Evolutionary conservation across 495 filamentous ascomycete genomes (phyloP).

Genomic region (Penicillium daleae): DNA sequence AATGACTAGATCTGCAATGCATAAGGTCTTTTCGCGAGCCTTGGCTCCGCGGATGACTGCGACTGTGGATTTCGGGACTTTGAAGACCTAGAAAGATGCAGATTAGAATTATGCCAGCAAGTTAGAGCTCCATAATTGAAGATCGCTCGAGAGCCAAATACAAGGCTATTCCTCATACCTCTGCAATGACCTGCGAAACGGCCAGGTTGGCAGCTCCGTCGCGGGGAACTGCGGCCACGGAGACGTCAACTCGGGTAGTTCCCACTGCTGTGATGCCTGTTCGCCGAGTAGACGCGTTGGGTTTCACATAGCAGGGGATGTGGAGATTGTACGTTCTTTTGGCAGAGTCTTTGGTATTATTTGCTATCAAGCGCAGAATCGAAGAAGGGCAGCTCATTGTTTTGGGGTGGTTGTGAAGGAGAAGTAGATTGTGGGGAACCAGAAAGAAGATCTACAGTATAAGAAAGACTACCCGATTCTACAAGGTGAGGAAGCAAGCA

Average conservation of each 20-base stretch:
- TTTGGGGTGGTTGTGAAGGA: not conserved
- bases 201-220: slow-evolving; percentile 71
- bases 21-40: slow-evolving; percentile 62
- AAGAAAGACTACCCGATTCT: not conserved
- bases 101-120: slow-evolving; percentile 8
- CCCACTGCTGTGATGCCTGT: slow-evolving; percentile 60
- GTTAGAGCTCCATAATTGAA: not conserved
- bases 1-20: slow-evolving; percentile 37
- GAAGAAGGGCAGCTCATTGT: slow-evolving; percentile 17
- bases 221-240: slow-evolving; percentile 62
- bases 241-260: slow-evolving; percentile 60
- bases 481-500: not conserved
- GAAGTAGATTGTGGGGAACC: not conserved
- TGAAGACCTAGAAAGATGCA: slow-evolving; percentile 46
- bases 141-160: not conserved
- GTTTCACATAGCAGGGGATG: slow-evolving; percentile 65
- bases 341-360: slow-evolving; percentile 7
- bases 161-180: slow-evolving; percentile 46
- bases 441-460: not conserved
- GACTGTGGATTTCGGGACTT: slow-evolving; percentile 65
- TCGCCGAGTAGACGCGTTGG: slow-evolving; percentile 62
- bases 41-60: slow-evolving; percentile 66
- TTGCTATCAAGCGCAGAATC: slow-evolving; percentile 33
- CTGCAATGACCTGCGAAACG: slow-evolving; percentile 64
- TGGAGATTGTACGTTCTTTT: slow-evolving; percentile 37